These are phyloP conservation scores for Verbena officinalis DNA, from an alignment of 257 asterid genomes.

Conservation along the genomic window DNA sequence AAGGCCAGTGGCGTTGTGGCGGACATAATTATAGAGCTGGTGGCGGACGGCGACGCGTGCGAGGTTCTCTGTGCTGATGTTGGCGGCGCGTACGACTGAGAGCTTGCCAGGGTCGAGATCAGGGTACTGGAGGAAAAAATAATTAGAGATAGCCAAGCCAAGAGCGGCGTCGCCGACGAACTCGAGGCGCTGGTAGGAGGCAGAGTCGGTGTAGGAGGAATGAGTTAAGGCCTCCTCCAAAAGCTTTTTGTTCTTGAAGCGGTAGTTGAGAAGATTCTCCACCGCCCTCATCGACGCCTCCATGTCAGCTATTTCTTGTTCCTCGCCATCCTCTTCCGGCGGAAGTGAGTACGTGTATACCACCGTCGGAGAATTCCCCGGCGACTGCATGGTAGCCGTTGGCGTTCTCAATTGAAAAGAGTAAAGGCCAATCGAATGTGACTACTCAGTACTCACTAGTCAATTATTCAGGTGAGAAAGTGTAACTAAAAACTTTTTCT, in stretches of 20 bases:
- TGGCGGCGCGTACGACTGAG: conserved; percentile 71
- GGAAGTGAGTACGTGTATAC: conserved; percentile 2
- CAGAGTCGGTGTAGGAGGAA: conserved; percentile 57
- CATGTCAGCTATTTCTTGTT: conserved; percentile 40
- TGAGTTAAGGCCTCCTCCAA: conserved; percentile 81
- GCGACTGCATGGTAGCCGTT: conserved; percentile 17
- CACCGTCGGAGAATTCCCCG: conserved; percentile 2
- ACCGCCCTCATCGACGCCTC: conserved; percentile 47
- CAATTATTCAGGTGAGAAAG: too few species aligned
- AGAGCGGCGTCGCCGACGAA: conserved; percentile 81
- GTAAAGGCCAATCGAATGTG: too few species aligned
- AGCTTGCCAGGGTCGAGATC: conserved; percentile 64
- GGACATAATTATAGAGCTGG: conserved; percentile 54
- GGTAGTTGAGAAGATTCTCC: conserved; percentile 53
- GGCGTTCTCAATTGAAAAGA: neutral
- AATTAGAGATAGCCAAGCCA: conserved; percentile 57
- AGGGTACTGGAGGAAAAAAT: conserved; percentile 54
- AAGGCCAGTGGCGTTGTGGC: conserved; percentile 58
- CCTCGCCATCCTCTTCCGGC: conserved; percentile 7
- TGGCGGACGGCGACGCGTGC: conserved; percentile 80
- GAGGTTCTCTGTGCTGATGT: conserved; percentile 81
- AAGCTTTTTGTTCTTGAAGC: conserved; percentile 48
- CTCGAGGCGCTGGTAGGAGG: conserved; percentile 85
- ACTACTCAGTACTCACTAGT: neutral
- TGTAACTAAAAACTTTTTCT: too few species aligned